Conservation (phyloP, 208 protist species). For the Crithidia thermophila region DNA sequence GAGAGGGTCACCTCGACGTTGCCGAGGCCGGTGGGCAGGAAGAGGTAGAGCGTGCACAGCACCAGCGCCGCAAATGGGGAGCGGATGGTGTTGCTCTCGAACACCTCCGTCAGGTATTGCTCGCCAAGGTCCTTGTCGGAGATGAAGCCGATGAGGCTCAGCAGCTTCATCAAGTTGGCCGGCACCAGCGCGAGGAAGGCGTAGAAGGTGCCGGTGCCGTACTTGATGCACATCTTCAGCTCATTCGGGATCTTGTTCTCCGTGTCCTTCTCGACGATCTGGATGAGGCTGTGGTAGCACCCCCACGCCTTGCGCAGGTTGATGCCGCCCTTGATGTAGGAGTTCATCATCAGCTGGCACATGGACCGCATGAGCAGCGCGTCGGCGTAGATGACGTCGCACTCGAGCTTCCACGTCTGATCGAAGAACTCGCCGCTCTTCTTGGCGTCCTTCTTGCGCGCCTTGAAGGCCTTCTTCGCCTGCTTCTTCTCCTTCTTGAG, state of each 20-base stretch:
- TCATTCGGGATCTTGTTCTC: slow-evolving; percentile 76
- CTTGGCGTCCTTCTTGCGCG: slow-evolving; percentile 49
- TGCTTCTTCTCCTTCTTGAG: slow-evolving; percentile 32
- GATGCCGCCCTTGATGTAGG: slow-evolving; percentile 88
- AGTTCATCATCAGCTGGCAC: slow-evolving; percentile 91
- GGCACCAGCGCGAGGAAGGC: slow-evolving; percentile 89
- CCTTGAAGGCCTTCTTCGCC: slow-evolving; percentile 73
- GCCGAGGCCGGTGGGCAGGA: slow-evolving; percentile 87
- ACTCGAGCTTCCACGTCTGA: slow-evolving; percentile 89
- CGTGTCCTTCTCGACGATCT: slow-evolving; percentile 74
- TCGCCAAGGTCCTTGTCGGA: slow-evolving; percentile 91
- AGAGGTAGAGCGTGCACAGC: slow-evolving; percentile 91
- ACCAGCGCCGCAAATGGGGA: slow-evolving; percentile 84
- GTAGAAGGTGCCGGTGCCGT: slow-evolving; percentile 89
- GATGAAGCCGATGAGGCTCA: slow-evolving; percentile 91
- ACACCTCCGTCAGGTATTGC: slow-evolving; percentile 87
- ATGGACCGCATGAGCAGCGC: slow-evolving; percentile 83
- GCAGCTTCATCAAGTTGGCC: slow-evolving; percentile 88
- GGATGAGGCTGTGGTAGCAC: slow-evolving; percentile 74
- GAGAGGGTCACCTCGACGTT: slow-evolving; percentile 73
- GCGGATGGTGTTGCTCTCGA: slow-evolving; percentile 89
- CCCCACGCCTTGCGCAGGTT: slow-evolving; percentile 92
- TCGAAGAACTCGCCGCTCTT: slow-evolving; percentile 62
- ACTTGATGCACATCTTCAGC: slow-evolving; percentile 90
- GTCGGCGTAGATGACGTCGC: slow-evolving; percentile 91